phyloP scores from a whole-genome alignment of 257 asterid species.

The Nicotiana obtusifolia region DNA sequence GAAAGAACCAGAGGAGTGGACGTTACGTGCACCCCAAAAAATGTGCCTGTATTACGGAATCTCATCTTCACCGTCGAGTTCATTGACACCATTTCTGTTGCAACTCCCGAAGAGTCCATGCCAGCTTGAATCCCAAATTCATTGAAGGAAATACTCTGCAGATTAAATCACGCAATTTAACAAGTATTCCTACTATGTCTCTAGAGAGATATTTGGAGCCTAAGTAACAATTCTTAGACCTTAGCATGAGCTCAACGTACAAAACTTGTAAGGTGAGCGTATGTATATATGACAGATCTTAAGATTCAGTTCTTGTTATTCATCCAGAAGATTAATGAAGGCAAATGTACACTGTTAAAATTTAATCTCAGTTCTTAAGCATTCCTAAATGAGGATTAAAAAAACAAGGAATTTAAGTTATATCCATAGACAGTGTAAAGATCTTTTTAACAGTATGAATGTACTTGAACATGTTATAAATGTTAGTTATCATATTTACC shows the following conservation, averaged over 20 bases:
- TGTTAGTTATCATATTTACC: too few relatives aligned
- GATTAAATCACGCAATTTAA: not conserved
- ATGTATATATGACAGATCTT: not conserved
- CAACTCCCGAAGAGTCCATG: slow-evolving; percentile 65
- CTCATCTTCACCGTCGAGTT: slow-evolving; percentile 61
- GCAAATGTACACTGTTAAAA: not conserved
- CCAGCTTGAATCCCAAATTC: slow-evolving; percentile 70
- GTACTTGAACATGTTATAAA: too few relatives aligned
- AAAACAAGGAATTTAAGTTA: too few relatives aligned
- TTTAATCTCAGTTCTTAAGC: not conserved
- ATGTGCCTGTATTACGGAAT: slow-evolving; percentile 67
- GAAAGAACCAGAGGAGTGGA: slow-evolving; percentile 67
- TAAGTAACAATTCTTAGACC: not conserved
- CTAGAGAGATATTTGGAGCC: not conserved
- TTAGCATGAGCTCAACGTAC: not conserved
- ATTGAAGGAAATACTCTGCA: slow-evolving; percentile 75
- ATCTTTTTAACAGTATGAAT: too few relatives aligned
- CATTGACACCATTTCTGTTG: slow-evolving; percentile 69
- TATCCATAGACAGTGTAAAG: too few relatives aligned
- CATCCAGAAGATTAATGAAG: not conserved
- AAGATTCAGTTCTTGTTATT: not conserved
- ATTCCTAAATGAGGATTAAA: not conserved
- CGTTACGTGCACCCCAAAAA: slow-evolving; percentile 81
- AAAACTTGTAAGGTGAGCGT: not conserved
- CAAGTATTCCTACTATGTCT: not conserved